A percentile compares a stretch with the other conserved stretches of the same genome.
Conservation (phyloP, 306 rosid genomes). For the Trichosanthes cucumerina region DNA sequence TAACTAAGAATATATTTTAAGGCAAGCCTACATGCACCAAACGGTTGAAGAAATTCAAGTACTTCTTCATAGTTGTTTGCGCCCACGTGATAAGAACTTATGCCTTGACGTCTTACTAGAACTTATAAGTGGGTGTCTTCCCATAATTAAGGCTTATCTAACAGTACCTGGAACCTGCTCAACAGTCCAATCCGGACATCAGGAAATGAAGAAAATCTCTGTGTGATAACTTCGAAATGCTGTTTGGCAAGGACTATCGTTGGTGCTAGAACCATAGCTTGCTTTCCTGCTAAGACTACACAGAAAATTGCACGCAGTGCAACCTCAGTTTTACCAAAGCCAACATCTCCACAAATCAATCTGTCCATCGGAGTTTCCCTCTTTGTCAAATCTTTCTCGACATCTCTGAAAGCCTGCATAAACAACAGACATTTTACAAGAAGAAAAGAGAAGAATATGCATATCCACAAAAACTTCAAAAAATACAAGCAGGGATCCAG, state of each 20-base stretch:
- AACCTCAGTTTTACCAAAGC: conserved; percentile 97
- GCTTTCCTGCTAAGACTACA: conserved; percentile 80
- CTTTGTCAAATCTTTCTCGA: conserved; percentile 71
- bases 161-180: conserved; percentile 86
- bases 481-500: neutral
- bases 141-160: neutral
- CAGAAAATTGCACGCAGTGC: conserved; percentile 87
- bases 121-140: neutral
- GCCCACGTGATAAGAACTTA: neutral
- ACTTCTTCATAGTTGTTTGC: neutral
- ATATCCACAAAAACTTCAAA: neutral
- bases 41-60: neutral
- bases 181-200: conserved; percentile 63
- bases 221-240: conserved; percentile 76
- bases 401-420: conserved; percentile 79
- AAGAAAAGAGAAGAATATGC: neutral
- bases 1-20: neutral
- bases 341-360: conserved; percentile 93
- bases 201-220: conserved; percentile 60
- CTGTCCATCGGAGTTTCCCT: conserved; percentile 94
- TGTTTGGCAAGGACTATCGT: conserved; percentile 93
- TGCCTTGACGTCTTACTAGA: neutral
- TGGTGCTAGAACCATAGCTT: conserved; percentile 93
- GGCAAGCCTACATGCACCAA: neutral
- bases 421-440: conserved; percentile 10